phyloP scores from a whole-genome alignment of 441 rosid species.

The Populus hybrid region DNA sequence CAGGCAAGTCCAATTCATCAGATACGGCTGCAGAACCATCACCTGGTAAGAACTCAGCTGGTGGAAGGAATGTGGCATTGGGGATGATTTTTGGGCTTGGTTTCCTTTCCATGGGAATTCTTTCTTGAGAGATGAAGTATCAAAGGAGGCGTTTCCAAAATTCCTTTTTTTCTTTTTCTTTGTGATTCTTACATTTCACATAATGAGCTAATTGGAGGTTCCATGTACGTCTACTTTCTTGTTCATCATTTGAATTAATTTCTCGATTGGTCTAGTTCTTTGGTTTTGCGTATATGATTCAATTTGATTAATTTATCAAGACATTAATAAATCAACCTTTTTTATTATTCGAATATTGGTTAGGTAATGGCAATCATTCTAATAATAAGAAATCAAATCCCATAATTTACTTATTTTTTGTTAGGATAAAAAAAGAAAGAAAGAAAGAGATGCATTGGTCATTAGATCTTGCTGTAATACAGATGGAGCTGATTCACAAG shows the following conservation, averaged over 20 bases:
- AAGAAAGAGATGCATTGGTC: too few species aligned
- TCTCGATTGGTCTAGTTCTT: not conserved
- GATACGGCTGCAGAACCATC: slow-evolving; percentile 24
- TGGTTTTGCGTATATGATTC: not conserved
- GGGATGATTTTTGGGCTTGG: slow-evolving; percentile 39
- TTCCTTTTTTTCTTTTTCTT: not conserved
- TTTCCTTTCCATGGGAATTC: slow-evolving; percentile 35
- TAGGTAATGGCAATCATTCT: not conserved
- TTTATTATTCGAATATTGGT: not conserved
- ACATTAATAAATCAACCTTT: not conserved
- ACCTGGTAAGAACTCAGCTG: slow-evolving; percentile 18
- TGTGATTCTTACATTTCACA: not conserved
- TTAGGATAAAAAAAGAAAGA: too few species aligned
- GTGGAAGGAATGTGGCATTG: slow-evolving; percentile 30
- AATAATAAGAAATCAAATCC: not conserved
- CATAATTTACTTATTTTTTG: not conserved
- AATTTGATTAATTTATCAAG: not conserved
- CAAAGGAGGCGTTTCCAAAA: not conserved
- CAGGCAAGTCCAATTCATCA: slow-evolving; percentile 10
- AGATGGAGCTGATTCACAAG: not conserved
- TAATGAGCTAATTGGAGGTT: not conserved
- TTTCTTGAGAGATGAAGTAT: slow-evolving; percentile 24
- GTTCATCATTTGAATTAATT: not conserved
- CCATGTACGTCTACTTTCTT: not conserved
- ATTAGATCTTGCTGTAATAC: too few species aligned